These are phyloP conservation scores for Prunus fruticosa DNA, from an alignment of 306 rosid species.

Conservation along the genomic window DNA sequence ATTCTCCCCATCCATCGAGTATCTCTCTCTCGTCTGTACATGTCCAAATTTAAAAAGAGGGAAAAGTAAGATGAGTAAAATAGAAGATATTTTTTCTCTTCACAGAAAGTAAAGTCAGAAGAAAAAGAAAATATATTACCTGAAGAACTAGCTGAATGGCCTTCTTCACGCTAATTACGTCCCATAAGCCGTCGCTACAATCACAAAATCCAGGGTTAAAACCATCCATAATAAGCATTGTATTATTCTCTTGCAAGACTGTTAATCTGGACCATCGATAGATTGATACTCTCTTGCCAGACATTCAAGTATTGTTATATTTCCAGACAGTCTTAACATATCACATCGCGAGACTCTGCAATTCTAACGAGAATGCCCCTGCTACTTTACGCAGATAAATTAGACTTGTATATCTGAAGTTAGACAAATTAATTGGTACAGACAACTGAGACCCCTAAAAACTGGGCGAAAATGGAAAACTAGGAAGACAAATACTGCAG, in stretches of 20 bases:
- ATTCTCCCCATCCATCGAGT: conserved; percentile 40
- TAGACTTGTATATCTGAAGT: too few species aligned
- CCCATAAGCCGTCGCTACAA: conserved; percentile 97
- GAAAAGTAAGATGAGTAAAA: neutral
- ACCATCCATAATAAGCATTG: neutral
- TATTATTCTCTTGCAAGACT: neutral
- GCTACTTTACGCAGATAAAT: too few species aligned
- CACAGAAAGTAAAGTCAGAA: neutral
- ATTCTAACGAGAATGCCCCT: too few species aligned
- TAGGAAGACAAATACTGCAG: too few species aligned
- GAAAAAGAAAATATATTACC: conserved; percentile 38
- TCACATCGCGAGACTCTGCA: too few species aligned
- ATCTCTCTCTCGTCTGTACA: conserved; percentile 62
- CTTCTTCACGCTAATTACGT: conserved; percentile 71
- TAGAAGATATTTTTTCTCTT: neutral
- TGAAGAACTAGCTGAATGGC: conserved; percentile 73
- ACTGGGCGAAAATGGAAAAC: too few species aligned
- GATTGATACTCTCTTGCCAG: too few species aligned
- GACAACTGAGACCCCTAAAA: too few species aligned
- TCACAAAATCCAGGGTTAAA: conserved; percentile 23
- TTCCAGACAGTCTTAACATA: too few species aligned
- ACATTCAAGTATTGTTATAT: too few species aligned
- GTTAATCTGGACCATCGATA: too few species aligned
- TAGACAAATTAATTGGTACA: too few species aligned
- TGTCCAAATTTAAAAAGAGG: neutral